Evolutionary conservation across 441 rosid species (phyloP), one percentile per base, ranked within the genome.

Genomic region (Jatropha multifida): DNA sequence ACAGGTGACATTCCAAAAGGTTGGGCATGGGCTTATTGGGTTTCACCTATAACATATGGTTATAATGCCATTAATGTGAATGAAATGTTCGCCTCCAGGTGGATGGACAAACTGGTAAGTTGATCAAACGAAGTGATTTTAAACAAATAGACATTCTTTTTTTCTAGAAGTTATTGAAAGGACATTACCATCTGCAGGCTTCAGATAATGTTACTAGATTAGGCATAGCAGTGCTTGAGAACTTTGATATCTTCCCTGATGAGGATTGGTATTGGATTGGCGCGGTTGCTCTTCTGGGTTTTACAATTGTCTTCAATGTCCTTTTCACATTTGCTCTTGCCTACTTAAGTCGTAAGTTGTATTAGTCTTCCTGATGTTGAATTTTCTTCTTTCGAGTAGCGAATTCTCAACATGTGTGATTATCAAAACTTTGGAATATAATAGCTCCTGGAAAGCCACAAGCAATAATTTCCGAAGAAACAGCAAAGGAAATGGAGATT

Each of bases 191-290:
- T 23, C 23, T 85, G 75, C 86, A 93, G 98, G 85, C 83, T 76
- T 46, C 90, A 17, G 88, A 89, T 72, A 49, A 1, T 3, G 14
- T 8, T n/a, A 86, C 91, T 3, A 83, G 27, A 2, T 78, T 93
- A 48, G 99, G 97, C 67, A 61, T 85, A 38, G 83, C 81, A 44
- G 86, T 95, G 66, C 93, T 95, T 52, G 26, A 81, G 40, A 83
- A 56, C 71, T 86, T 84, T 70, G 91, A 82, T 72, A 74, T 93
- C 18, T 83, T 76, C 17, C 65, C 81, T 10, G 82, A 88, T 8
- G 76, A 73, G 55, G 80, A 92, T 71, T 93, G 98, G 98, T 95
- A 83, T 69, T 95, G 98, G 99, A 92, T 95, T 56, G 94, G 97
- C 0, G 86, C 73, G 37, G 92, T 81, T 59, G 90, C 91, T 27